Evolutionary conservation across 805 yeast genomes (phyloP), one percentile per base, ranked within the genome.

Genomic region (Ogataea henricii): DNA sequence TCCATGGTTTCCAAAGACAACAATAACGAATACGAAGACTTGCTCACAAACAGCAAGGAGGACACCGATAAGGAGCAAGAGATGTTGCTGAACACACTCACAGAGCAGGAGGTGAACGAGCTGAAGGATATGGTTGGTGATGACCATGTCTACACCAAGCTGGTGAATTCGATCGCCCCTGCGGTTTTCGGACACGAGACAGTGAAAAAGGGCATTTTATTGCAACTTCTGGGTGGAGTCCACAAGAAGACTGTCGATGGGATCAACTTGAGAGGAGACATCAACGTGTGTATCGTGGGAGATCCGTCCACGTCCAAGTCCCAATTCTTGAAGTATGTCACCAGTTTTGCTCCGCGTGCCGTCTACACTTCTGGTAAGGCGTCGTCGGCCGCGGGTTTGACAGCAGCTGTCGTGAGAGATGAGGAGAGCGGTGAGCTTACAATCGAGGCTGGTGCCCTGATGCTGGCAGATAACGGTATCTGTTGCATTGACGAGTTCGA

Each of bases 401-500:
- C 99, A 2, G 99, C 99, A 1, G 96, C 98, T 0, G 99, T 92
- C 20, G 96, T 94, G 10, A 88, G 87, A 65, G 99, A 92, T 65
- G 98, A 94, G 69, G 98, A 94, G 64, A 87, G 94, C 60, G 96
- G 97, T 32, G 99, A 92, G 64, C 89, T 87, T 60, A 92, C 98
- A 1, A 94, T 92, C 54, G 99, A 92, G 67, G 99, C 99, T 2
- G 99, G 99, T 65, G 99, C 99, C 2, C 74, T 94, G 48, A 94
- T 94, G 97, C 76, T 94, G 55, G 98, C 99, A 1, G 99, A 94
- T 70, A 94, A 92, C 64, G 99, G 99, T 53, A 88, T 94, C 52
- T 94, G 99, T 77, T 95, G 97, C 60, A 94, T 94, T 67, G 99
- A 94, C 67, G 99, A 94, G 72, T 94, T 94, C 60, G 99, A 94